phyloP scores from a whole-genome alignment of 1,284 basidiomycete species.

The Irpex sp. region DNA sequence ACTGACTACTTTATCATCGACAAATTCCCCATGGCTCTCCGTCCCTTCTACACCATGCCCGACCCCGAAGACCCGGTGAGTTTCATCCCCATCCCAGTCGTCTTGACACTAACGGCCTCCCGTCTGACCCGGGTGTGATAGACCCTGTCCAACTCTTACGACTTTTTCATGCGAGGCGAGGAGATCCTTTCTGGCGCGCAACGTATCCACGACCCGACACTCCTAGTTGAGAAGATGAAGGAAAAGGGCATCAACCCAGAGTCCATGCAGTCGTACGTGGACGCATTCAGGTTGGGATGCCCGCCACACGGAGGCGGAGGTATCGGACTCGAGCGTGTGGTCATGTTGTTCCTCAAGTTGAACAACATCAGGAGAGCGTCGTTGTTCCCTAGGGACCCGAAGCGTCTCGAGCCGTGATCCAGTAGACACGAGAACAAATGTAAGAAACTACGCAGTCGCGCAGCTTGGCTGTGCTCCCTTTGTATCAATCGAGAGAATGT shows the following conservation, averaged over 20 bases:
- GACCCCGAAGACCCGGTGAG: conserved; percentile 82
- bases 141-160: conserved; percentile 95
- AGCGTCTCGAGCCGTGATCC: conserved; percentile 61
- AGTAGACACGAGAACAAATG: conserved; percentile 13
- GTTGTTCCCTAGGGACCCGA: conserved; percentile 94
- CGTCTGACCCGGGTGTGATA: conserved; percentile 24
- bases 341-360: conserved; percentile 93
- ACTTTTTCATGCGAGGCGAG: conserved; percentile 99
- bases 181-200: conserved; percentile 98
- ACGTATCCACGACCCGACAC: conserved; percentile 86
- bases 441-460: neutral
- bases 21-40: conserved; percentile 90
- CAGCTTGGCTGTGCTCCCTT: neutral
- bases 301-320: conserved; percentile 85
- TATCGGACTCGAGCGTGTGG: conserved; percentile 89
- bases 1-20: conserved; percentile 98
- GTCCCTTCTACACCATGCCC: conserved; percentile 99
- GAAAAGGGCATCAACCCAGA: conserved; percentile 79
- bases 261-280: conserved; percentile 86
- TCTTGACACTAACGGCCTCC: neutral
- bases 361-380: conserved; percentile 94
- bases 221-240: conserved; percentile 83
- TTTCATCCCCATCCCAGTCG: conserved; percentile 12
- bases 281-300: conserved; percentile 92
- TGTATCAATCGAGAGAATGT: neutral